Conservation (phyloP, 345 rosid genomes). For the Clarkia xantiana region DNA sequence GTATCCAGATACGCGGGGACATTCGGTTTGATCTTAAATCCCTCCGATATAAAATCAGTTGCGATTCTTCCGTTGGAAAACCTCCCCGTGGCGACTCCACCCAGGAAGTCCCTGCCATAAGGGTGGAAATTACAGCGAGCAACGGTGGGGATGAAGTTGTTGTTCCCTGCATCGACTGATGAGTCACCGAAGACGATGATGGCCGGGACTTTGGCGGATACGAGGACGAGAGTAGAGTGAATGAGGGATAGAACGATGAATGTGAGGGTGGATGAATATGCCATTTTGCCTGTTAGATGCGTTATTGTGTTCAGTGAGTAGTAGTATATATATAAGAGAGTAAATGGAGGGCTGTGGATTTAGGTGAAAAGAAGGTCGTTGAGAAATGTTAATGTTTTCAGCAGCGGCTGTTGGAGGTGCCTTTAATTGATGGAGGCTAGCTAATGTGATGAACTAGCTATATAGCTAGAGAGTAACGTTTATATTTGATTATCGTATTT, state of each 20-base stretch:
- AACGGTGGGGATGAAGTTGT: slow-evolving; percentile 37
- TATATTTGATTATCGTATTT: neutral
- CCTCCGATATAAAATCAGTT: slow-evolving; percentile 41
- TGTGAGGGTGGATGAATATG: slow-evolving; percentile 2
- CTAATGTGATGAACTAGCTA: neutral
- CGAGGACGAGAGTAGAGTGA: neutral
- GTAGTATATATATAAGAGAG: neutral
- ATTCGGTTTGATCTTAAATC: slow-evolving; percentile 32
- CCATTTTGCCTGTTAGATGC: neutral
- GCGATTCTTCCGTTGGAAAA: slow-evolving; percentile 53
- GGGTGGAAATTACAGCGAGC: slow-evolving; percentile 46
- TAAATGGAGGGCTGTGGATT: neutral
- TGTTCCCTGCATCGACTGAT: slow-evolving; percentile 49
- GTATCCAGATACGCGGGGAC: slow-evolving; percentile 59
- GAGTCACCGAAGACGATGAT: slow-evolving; percentile 58
- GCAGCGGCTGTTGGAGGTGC: neutral
- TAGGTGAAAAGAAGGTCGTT: slow-evolving; percentile 1
- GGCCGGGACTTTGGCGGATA: slow-evolving; percentile 30
- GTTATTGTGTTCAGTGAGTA: neutral
- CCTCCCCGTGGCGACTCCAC: slow-evolving; percentile 38
- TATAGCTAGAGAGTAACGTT: neutral
- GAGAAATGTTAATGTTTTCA: neutral
- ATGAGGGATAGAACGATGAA: slow-evolving; percentile 2
- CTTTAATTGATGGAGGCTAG: too few relatives aligned
- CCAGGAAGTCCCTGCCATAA: slow-evolving; percentile 44